phyloP scores from a whole-genome alignment of 2,329 filamentous ascomycete genomes.

The Alternaria brassicae region DNA sequence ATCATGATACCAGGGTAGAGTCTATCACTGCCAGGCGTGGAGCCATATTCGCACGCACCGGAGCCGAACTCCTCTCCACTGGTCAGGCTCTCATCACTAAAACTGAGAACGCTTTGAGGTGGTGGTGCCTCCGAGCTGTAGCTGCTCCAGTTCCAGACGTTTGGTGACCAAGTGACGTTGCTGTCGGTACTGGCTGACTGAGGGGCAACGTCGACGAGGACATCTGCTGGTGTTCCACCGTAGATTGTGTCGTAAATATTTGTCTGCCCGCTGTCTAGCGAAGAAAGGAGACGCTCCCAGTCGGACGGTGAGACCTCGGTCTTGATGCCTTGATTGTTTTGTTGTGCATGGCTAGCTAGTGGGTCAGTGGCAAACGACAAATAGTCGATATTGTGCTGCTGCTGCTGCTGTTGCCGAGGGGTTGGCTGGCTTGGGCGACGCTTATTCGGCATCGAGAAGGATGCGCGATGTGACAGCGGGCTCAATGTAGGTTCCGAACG shows the following conservation, averaged over 20 bases:
- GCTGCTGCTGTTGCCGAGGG: constrained; percentile 31
- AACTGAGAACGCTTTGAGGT: constrained; percentile 64
- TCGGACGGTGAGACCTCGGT: constrained; percentile 67
- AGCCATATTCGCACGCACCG: constrained; percentile 37
- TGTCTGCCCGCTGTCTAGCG: constrained; percentile 77
- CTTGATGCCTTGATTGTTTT: constrained; percentile 49
- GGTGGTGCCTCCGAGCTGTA: constrained; percentile 37
- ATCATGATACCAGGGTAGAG: constrained; percentile 49
- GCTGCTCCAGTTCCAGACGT: constrained; percentile 45
- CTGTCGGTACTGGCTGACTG: constrained; percentile 40
- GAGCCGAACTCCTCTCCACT: constrained; percentile 57
- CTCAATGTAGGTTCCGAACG: constrained; percentile 58
- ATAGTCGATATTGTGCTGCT: constrained; percentile 55
- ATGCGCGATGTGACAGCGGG: constrained; percentile 49
- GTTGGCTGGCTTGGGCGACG: constrained; percentile 44
- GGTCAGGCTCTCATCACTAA: constrained; percentile 66
- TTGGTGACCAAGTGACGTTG: constrained; percentile 46
- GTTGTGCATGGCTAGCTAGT: constrained; percentile 39
- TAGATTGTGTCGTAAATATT: constrained; percentile 89
- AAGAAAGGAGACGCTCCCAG: constrained; percentile 83
- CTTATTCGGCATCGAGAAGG: constrained; percentile 41
- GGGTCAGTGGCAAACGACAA: constrained; percentile 55
- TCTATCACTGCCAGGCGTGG: constrained; percentile 41
- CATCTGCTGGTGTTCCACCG: constrained; percentile 64
- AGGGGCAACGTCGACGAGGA: constrained; percentile 44